A percentile compares a stretch with the other conserved stretches of the same genome.
These are phyloP conservation scores for Xylariaceae sp. DNA, from an alignment of 2,329 filamentous ascomycete species.

Conservation along the genomic window DNA sequence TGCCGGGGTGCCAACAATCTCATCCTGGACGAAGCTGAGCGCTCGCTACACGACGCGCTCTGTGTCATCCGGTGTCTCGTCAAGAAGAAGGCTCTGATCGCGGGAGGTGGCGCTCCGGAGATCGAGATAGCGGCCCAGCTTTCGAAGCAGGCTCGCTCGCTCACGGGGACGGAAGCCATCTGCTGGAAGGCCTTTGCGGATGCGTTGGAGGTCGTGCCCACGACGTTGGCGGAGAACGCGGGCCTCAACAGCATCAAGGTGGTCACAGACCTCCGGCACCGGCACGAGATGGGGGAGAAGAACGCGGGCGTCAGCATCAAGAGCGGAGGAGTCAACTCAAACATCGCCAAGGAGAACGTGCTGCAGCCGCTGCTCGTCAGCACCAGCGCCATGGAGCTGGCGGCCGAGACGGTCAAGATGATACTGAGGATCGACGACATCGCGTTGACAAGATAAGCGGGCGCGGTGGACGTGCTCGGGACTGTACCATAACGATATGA, in stretches of 20 bases:
- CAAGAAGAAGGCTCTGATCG: constrained; percentile 99
- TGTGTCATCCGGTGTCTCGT: constrained; percentile 96
- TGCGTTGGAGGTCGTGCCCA: constrained; percentile 93
- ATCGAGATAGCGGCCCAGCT: constrained; percentile 91
- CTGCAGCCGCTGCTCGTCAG: constrained; percentile 92
- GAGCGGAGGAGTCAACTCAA: constrained; percentile 90
- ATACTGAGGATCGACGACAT: constrained; percentile 62
- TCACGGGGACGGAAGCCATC: constrained; percentile 89
- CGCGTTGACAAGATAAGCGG: constrained; percentile 53
- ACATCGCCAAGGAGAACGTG: constrained; percentile 95
- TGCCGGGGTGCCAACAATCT: constrained; percentile 89
- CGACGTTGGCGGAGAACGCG: constrained; percentile 93
- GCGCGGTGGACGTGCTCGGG: constrained; percentile 26
- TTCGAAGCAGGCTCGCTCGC: constrained; percentile 69
- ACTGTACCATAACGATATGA: constrained; percentile 14
- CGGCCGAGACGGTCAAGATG: constrained; percentile 98
- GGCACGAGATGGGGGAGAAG: constrained; percentile 90
- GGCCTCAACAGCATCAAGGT: constrained; percentile 98
- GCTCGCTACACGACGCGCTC: constrained; percentile 91
- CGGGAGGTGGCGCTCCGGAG: constrained; percentile 91
- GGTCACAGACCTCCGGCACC: constrained; percentile 88
- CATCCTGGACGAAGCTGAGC: constrained; percentile 95
- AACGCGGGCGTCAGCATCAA: constrained; percentile 98
- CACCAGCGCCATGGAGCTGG: constrained; percentile 94
- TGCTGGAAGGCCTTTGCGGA: constrained; percentile 99